These are phyloP conservation scores for Ceratobasidium sp. DNA, from an alignment of 1,284 basidiomycete genomes.

Conservation along the genomic window DNA sequence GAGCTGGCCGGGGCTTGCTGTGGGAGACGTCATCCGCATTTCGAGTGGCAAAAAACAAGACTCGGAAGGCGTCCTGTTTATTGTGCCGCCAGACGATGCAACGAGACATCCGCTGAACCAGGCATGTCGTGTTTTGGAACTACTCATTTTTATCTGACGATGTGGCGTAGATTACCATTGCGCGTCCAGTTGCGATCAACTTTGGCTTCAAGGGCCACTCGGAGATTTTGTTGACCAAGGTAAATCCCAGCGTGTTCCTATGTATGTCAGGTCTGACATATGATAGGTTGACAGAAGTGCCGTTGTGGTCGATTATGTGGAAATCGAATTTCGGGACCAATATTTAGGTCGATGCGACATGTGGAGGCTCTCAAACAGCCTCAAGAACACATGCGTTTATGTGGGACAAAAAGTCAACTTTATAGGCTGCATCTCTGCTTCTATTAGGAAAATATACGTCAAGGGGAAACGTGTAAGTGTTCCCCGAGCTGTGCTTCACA, in stretches of 20 bases:
- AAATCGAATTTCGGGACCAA: constrained; percentile 89
- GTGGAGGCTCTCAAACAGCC: constrained; percentile 82
- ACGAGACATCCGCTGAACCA: constrained; percentile 36
- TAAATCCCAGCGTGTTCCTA: constrained; percentile 47
- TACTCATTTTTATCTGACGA: background rate
- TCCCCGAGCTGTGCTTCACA: background rate
- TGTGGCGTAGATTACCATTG: constrained; percentile 67
- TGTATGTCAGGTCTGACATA: constrained; percentile 26
- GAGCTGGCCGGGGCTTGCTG: constrained; percentile 74
- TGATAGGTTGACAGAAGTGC: constrained; percentile 68
- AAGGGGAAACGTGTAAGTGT: constrained; percentile 63
- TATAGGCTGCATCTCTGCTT: constrained; percentile 78
- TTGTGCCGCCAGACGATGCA: constrained; percentile 66
- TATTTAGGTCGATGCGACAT: constrained; percentile 92
- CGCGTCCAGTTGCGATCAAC: constrained; percentile 69
- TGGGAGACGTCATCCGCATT: constrained; percentile 73
- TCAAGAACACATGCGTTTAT: constrained; percentile 59
- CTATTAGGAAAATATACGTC: constrained; percentile 77
- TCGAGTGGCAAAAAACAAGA: constrained; percentile 56
- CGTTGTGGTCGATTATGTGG: constrained; percentile 79
- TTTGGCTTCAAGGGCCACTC: constrained; percentile 73
- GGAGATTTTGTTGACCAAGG: constrained; percentile 74
- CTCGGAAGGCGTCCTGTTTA: constrained; percentile 67
- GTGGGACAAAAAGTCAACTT: constrained; percentile 80
- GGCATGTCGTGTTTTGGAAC: constrained; percentile 12